phyloP scores from a whole-genome alignment of 192 early-diverging fungal species.

The Podila epigama region DNA sequence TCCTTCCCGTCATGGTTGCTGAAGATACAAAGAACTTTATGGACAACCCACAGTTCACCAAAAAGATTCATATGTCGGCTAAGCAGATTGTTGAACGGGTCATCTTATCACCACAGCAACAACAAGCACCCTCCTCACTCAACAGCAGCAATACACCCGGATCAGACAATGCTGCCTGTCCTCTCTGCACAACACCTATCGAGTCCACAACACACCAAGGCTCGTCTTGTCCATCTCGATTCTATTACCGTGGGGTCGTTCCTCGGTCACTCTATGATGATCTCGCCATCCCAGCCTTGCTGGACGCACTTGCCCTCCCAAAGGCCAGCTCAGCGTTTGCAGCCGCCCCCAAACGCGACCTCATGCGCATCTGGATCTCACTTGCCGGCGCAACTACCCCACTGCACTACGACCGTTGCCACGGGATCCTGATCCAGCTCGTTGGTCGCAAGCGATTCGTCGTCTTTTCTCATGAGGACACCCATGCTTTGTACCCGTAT shows the following conservation, averaged over 20 bases:
- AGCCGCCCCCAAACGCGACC: slow-evolving; percentile 27
- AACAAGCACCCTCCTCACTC: slow-evolving; percentile 5
- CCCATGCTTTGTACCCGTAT: slow-evolving; percentile 47
- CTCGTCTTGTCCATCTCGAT: slow-evolving; percentile 6
- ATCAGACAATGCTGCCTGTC: too few relatives aligned
- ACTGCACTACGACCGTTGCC: slow-evolving; percentile 62
- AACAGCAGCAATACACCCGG: slow-evolving; percentile 6
- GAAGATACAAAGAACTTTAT: slow-evolving; percentile 53
- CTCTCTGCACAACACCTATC: not conserved
- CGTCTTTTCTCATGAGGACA: slow-evolving; percentile 54
- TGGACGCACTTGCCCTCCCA: slow-evolving; percentile 18
- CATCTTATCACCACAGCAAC: not conserved
- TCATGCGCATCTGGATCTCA: slow-evolving; percentile 56
- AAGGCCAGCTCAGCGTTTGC: slow-evolving; percentile 4
- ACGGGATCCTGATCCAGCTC: slow-evolving; percentile 58
- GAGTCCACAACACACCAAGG: not conserved
- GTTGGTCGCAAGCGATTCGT: slow-evolving; percentile 57
- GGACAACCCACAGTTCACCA: slow-evolving; percentile 47
- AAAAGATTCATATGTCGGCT: slow-evolving; percentile 32
- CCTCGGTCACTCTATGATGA: slow-evolving; percentile 18
- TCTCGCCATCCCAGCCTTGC: slow-evolving; percentile 23
- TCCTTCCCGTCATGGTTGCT: slow-evolving; percentile 48
- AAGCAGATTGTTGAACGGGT: slow-evolving; percentile 21
- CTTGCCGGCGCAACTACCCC: slow-evolving; percentile 55
- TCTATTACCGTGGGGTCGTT: slow-evolving; percentile 47